Base-by-base conservation (phyloP, 805 yeast species). In the Kockiozyma suomiensis region DNA sequence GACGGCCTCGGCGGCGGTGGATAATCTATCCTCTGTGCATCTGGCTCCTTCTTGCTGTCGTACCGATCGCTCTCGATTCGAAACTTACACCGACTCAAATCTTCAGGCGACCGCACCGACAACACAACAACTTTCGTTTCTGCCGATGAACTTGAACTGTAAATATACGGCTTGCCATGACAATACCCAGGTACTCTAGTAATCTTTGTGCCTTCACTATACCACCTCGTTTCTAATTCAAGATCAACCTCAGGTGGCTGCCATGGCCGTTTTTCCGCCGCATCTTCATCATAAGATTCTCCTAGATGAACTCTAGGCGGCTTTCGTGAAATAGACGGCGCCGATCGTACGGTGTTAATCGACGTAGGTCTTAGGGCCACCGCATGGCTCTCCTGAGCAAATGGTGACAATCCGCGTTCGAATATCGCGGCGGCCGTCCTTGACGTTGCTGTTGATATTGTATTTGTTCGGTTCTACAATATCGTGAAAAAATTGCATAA, bases 1-100 rank as follows among this genome's bases (percentile, higher is more conserved):
- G 64, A 68, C 26, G 75, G 75, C 37, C 15, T 19, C 12, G n/a
- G 13, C 2, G 83, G 83, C 19, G 82, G 81, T 3, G 78, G 76
- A 54, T 72, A 74, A 41, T 70, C 72, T 5, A 70, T 64, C 12
- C 75, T 61, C 47, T 71, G 67, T 4, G 78, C 75, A 12, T 7
- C 19, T 7, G 42, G 4, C 21, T 38, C 42, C 2, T 17, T 3
- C 21, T 17, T 23, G 77, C 70, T 0, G 71, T 43, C 78, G 70
- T 15, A 73, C 70, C n/a, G 71, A 41, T 32, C 67, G 65, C 68
- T 73, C 49, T 57, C 69, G 23, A 74, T 64, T 12, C 58, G 45
- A 54, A 74, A 65, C 60, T 68, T 69, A 40, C 70, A 62, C 40
- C 74, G 68, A 2, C 72, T 63, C 32, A 74, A 65, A 50, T 73